These are phyloP conservation scores for Tylopilus plumbeoviolaceoides DNA, from an alignment of 768 basidiomycete genomes.

Conservation along the genomic window DNA sequence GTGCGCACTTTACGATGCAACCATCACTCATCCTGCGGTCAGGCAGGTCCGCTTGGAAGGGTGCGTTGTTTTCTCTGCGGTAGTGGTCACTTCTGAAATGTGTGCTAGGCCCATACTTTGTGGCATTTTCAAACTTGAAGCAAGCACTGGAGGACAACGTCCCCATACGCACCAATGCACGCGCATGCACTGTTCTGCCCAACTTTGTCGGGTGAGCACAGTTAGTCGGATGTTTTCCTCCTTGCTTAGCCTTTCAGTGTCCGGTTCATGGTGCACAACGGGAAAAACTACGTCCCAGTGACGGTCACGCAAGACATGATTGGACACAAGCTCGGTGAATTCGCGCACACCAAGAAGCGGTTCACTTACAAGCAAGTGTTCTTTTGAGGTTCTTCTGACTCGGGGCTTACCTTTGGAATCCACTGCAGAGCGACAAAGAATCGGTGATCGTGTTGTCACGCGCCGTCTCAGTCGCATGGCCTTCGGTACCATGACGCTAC, in stretches of 20 bases:
- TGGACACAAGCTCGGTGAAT: constrained; percentile 96
- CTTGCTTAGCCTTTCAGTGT: constrained; percentile 43
- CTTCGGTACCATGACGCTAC: too few relatives aligned
- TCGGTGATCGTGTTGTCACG: constrained; percentile 12
- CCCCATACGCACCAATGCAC: constrained; percentile 85
- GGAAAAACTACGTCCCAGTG: constrained; percentile 84
- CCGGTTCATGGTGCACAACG: constrained; percentile 92
- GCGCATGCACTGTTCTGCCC: constrained; percentile 90
- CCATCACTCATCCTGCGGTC: constrained; percentile 57
- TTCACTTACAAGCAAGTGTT: constrained; percentile 78
- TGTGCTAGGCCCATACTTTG: constrained; percentile 82
- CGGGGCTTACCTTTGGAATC: constrained; percentile 1
- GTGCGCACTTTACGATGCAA: constrained; percentile 46
- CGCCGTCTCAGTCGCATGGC: not conserved
- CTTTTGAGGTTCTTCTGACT: not conserved
- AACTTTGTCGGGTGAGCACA: constrained; percentile 86
- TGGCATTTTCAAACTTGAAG: constrained; percentile 84
- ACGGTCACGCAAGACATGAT: constrained; percentile 95
- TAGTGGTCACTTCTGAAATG: not conserved
- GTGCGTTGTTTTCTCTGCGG: constrained; percentile 31
- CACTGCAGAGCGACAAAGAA: constrained; percentile 39
- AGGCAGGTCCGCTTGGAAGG: constrained; percentile 85
- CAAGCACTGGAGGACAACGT: constrained; percentile 76
- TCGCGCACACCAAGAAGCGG: constrained; percentile 83
- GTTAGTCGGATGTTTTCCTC: not conserved